Evolutionary conservation across 2,329 filamentous ascomycete species (phyloP), one percentile per base, ranked within the genome.

Genomic region (Trichoderma sp.): DNA sequence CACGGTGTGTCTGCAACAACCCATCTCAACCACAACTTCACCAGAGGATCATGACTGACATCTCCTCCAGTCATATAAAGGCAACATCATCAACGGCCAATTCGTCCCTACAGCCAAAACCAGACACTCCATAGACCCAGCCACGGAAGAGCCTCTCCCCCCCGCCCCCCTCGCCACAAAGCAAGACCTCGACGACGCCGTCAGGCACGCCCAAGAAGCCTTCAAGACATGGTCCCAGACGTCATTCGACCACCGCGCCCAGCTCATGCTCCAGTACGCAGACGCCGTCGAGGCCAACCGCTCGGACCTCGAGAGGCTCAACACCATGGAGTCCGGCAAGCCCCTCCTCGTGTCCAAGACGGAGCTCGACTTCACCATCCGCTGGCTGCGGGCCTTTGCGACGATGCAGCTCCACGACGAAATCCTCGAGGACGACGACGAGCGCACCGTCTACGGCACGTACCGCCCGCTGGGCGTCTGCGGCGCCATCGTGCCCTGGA

Each of bases 401-500:
- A 70, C 69, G 0, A 70, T 76, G 51, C 69, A 74, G 44, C 68
- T 81, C 7, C 71, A 75, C 5, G 75, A 77, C 47, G 76, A 77
- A 9, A 67, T 78, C 26, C 60, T 80, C 14, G 72, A 79, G 43
- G 77, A 81, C 17, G 76, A 69, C 4, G 66, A 69, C 10, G 65
- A 69, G 44, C 64, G 60, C 24, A 69, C 54, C 17, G 62, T 69
- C 41, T 65, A 65, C 39, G 58, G 57, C 17, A 69, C 66, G 1
- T 66, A 67, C n/a, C 62, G 61, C 21, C 78, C 79, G 1, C 68
- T 80, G 7, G 79, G 80, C 3, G 77, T 81, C 6, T 74, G 73
- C 3, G 80, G 74, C 12, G 82, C 77, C 12, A 85, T 85, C 48
- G 76, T 81, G 2, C 82, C 82, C 1, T 85, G 83, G 83, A 85